These are phyloP conservation scores for Bigelowiella natans DNA, from an alignment of 78 protist genomes.

Conservation along the genomic window DNA sequence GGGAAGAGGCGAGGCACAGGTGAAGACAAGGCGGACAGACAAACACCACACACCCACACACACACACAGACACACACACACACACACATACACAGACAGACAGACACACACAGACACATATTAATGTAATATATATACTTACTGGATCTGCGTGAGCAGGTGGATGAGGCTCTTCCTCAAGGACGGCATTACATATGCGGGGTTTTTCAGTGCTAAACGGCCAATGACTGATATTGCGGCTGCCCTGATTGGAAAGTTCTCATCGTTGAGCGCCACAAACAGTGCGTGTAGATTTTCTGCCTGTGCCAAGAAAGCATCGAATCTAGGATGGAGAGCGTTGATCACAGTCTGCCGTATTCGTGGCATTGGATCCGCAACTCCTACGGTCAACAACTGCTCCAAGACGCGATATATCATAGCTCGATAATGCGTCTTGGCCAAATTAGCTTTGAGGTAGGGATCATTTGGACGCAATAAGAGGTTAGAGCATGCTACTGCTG, in stretches of 20 bases:
- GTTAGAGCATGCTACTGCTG: not conserved
- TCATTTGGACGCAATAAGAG: not conserved
- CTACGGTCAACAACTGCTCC: slow-evolving; percentile 2
- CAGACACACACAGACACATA: not conserved
- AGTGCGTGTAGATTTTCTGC: slow-evolving; percentile 2
- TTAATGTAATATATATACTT: not conserved
- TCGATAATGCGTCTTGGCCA: not conserved
- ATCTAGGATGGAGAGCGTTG: not conserved
- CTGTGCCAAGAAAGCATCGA: slow-evolving; percentile 10
- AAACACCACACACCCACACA: no score
- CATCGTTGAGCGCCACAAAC: slow-evolving; percentile 15
- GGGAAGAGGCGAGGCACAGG: no score
- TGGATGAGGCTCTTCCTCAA: slow-evolving; percentile 77
- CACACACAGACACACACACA: not conserved
- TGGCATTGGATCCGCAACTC: not conserved
- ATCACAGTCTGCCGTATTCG: not conserved
- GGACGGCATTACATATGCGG: slow-evolving; percentile 83
- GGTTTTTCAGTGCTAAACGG: slow-evolving; percentile 75
- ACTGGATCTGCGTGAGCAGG: slow-evolving; percentile 71
- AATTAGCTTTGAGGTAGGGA: not conserved
- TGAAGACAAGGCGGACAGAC: no score
- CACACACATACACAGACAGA: not conserved
- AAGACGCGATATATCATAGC: not conserved
- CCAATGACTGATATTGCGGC: slow-evolving; percentile 16
- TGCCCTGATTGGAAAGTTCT: slow-evolving; percentile 16